Evolutionary conservation across 2,329 filamentous ascomycete species (phyloP), one percentile per base, ranked within the genome.

Genomic region (Kalaharituber pfeilii): DNA sequence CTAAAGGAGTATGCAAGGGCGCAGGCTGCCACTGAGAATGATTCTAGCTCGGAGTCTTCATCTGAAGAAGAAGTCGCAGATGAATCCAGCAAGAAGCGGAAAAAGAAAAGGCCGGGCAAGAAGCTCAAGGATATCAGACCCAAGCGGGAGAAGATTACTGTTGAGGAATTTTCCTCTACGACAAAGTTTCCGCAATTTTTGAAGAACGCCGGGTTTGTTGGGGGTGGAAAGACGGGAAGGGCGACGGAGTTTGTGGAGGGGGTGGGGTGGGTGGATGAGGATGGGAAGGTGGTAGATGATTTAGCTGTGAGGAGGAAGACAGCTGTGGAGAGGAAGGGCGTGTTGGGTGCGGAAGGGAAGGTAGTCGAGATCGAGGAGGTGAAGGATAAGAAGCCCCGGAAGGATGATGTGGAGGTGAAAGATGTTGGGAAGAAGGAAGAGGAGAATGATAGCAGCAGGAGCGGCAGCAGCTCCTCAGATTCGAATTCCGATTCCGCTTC

Each of bases 141-240:
- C 61, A 79, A 76, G 61, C 80, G 79, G 62, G 78, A 76, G 66
- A 77, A 77, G 60, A 74, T 81, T 1, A 72, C 86, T 3, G 75
- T 96, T 2, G 88, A 96, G 67, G 91, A 98, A 66, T 96, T 95
- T 65, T 78, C 83, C 62, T 87, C 86, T 66, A 87, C 83, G 6
- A 80, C 78, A 33, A 89, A 86, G 63, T 82, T 86, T 59, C 85
- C 87, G 0, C 83, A 78, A 3, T 95, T 94, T 65, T 68, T 95
- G 56, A 86, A 85, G 66, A 71, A 73, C 5, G 72, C 66, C 11
- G 63, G 66, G 13, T 29, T 63, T 5, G 67, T 71, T 42, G 68
- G 70, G 4, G 66, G 70, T 1, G 69, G 68, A 1, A 69, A 69
- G 1, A 68, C 67, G 8, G 66, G 67, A 15, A 73, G 73, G 49